These are phyloP conservation scores for Aspergillus carlsbadensis DNA, from an alignment of 495 filamentous ascomycete genomes.

Conservation along the genomic window DNA sequence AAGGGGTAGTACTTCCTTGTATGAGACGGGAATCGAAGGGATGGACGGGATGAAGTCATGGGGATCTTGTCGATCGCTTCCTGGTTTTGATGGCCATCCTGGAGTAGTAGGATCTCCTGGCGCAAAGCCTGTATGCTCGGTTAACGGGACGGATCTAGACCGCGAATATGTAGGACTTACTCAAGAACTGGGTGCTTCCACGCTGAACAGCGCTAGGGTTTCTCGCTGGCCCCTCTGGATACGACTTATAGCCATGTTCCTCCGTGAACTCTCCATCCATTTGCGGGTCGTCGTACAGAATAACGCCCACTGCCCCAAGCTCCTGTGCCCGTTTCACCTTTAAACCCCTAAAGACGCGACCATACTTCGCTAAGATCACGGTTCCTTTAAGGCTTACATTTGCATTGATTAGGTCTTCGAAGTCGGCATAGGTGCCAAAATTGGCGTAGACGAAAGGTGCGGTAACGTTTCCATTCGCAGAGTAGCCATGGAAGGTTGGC, in stretches of 20 bases:
- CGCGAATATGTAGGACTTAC: conserved; percentile 31
- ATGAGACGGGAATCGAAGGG: conserved; percentile 91
- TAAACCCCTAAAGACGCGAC: conserved; percentile 80
- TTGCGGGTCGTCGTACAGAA: conserved; percentile 87
- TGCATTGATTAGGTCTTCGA: conserved; percentile 74
- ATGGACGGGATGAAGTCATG: conserved; percentile 73
- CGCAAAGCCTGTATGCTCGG: conserved; percentile 44
- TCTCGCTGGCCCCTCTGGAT: conserved; percentile 84
- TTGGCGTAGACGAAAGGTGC: conserved; percentile 82
- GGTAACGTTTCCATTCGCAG: conserved; percentile 86
- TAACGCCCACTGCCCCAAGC: conserved; percentile 81
- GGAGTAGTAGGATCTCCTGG: conserved; percentile 81
- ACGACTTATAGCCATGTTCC: conserved; percentile 73
- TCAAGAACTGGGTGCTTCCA: conserved; percentile 86
- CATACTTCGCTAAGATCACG: conserved; percentile 85
- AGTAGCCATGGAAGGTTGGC: conserved; percentile 95
- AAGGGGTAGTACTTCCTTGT: conserved; percentile 78
- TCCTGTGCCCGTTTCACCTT: conserved; percentile 94
- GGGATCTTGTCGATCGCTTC: conserved; percentile 72
- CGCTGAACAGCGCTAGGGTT: conserved; percentile 88
- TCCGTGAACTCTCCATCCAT: conserved; percentile 82
- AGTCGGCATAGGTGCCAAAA: conserved; percentile 84
- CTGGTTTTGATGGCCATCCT: conserved; percentile 91
- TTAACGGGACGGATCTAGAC: not conserved
- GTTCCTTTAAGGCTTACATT: conserved; percentile 79